Evolutionary conservation across 257 asterid species (phyloP).

Genomic region (Lithospermum erythrorhizon): DNA sequence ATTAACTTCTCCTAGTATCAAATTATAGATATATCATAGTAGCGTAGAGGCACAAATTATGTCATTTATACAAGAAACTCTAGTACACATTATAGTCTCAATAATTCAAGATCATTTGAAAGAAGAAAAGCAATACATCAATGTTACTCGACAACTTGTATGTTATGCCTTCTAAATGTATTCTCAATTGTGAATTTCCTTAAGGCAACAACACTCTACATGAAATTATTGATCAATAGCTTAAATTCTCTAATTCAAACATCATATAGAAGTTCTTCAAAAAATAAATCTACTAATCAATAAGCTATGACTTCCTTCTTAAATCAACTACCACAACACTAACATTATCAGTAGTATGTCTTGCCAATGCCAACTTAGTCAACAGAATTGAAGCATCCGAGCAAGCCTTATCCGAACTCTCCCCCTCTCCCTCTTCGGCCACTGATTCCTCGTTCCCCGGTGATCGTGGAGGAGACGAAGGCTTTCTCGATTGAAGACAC

Average conservation of each 20-base stretch:
- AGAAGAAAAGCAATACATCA: background rate
- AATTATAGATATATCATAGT: too few relatives aligned
- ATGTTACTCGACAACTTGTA: background rate
- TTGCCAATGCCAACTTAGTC: slow-evolving; percentile 40
- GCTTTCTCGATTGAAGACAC: slow-evolving; percentile 23
- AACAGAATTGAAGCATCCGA: slow-evolving; percentile 33
- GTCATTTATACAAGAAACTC: too few relatives aligned
- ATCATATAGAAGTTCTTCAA: background rate
- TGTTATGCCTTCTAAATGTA: background rate
- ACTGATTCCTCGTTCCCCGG: background rate
- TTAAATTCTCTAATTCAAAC: background rate
- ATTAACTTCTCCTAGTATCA: background rate
- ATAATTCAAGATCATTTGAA: background rate
- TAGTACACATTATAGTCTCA: background rate
- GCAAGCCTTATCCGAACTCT: slow-evolving; percentile 16
- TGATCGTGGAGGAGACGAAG: slow-evolving; percentile 8
- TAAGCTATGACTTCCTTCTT: background rate
- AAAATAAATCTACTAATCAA: background rate
- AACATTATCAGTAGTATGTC: slow-evolving; percentile 28
- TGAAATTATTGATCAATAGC: background rate
- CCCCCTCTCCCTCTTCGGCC: slow-evolving; percentile 7
- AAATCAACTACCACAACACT: slow-evolving; percentile 27
- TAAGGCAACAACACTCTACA: background rate
- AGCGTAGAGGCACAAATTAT: too few relatives aligned
- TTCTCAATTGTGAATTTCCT: background rate